Conservation (phyloP, 495 filamentous ascomycete species). For the Echria macrotheca region DNA sequence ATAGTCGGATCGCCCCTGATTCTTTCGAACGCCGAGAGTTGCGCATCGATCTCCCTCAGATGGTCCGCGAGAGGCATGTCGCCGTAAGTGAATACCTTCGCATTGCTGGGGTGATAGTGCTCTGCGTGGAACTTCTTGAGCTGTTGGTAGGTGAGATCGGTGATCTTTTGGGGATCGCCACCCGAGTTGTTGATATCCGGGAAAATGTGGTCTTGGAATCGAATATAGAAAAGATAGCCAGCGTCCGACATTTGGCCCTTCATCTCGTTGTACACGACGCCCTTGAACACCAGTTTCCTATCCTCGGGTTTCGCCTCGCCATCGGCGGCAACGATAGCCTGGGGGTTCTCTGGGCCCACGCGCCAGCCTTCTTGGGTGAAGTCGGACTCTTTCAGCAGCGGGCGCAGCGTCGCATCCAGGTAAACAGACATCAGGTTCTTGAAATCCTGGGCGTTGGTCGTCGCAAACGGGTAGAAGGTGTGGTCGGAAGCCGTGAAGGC, state of each 20-base stretch:
- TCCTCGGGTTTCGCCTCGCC: conserved; percentile 35
- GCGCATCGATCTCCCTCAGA: conserved; percentile 66
- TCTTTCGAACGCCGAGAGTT: conserved; percentile 63
- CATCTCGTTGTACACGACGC: conserved; percentile 99
- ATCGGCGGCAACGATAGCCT: conserved; percentile 42
- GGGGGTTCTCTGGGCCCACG: conserved; percentile 83
- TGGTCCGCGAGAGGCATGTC: conserved; percentile 83
- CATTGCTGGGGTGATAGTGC: conserved; percentile 95
- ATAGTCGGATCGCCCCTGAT: conserved; percentile 65
- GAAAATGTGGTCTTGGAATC: conserved; percentile 90
- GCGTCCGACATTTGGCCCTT: conserved; percentile 98
- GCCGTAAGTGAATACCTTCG: conserved; percentile 91
- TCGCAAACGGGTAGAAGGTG: conserved; percentile 97
- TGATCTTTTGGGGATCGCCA: conserved; percentile 92
- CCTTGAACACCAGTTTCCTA: conserved; percentile 83
- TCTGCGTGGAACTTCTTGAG: conserved; percentile 77
- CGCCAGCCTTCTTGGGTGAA: conserved; percentile 97
- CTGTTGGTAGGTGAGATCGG: conserved; percentile 84
- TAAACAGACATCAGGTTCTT: conserved; percentile 95
- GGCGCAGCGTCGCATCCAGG: conserved; percentile 86
- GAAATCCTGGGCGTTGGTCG: conserved; percentile 93
- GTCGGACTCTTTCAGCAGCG: conserved; percentile 81
- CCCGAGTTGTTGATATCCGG: conserved; percentile 93
- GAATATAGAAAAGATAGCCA: conserved; percentile 89
- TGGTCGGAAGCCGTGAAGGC: conserved; percentile 94